Evolutionary conservation across 805 yeast species (phyloP).

Genomic region (Hermanozyma aechmeae): DNA sequence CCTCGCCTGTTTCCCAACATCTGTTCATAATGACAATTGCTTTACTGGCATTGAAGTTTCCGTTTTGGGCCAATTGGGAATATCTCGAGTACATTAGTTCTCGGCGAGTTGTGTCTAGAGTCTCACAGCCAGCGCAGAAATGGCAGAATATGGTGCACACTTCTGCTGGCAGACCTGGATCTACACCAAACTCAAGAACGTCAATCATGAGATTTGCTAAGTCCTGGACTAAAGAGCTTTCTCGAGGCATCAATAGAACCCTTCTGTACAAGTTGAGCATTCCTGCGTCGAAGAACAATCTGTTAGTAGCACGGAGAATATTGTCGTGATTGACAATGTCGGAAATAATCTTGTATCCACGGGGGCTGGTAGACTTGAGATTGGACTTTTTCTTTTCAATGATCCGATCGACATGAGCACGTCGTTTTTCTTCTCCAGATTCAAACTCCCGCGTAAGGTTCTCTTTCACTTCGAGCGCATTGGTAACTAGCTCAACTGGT

Average conservation of each 20-base stretch:
- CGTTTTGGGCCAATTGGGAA: constrained; percentile 29
- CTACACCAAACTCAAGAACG: constrained; percentile 29
- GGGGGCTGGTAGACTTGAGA: too few species aligned
- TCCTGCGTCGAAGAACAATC: constrained; percentile 43
- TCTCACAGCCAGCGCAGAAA: constrained; percentile 54
- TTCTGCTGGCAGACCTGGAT: constrained; percentile 40
- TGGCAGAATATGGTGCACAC: constrained; percentile 46
- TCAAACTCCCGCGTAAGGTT: constrained; percentile 6
- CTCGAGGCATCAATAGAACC: constrained; percentile 38
- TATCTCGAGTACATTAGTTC: constrained; percentile 32
- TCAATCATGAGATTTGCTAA: constrained; percentile 32
- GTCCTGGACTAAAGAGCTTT: constrained; percentile 39
- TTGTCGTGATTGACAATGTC: constrained; percentile 20
- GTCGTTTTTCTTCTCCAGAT: constrained; percentile 8
- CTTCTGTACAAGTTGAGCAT: constrained; percentile 49
- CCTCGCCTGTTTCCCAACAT: constrained; percentile 45
- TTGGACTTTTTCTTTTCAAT: constrained; percentile 4
- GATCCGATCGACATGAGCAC: constrained; percentile 5
- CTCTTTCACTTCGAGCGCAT: constrained; percentile 27
- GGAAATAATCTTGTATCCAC: too few species aligned
- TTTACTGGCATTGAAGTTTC: constrained; percentile 33
- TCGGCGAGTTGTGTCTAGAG: constrained; percentile 25
- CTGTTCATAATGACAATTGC: constrained; percentile 39
- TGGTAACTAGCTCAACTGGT: constrained; percentile 14
- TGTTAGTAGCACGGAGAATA: constrained; percentile 39